Conservation (phyloP, 768 basidiomycete genomes). For the Panaeolus cyanescens region DNA sequence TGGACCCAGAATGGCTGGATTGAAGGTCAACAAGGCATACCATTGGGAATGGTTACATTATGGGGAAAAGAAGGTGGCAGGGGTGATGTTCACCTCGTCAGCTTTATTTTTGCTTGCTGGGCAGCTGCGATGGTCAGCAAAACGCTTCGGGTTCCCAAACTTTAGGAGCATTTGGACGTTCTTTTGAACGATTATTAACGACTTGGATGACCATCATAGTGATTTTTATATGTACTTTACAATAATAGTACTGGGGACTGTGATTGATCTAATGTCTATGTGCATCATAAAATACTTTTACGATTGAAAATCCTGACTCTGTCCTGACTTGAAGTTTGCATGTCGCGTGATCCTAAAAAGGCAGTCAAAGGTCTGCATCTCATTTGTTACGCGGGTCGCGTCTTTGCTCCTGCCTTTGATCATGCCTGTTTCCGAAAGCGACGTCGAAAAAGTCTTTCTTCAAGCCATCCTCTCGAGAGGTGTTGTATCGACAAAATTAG, state of each 20-base stretch:
- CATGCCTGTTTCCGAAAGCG: constrained; percentile 40
- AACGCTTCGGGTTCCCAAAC: constrained; percentile 85
- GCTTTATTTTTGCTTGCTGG: constrained; percentile 81
- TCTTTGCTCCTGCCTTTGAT: constrained; percentile 15
- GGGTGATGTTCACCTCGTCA: constrained; percentile 84
- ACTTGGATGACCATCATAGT: not conserved
- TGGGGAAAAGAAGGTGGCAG: constrained; percentile 74
- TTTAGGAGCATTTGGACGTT: constrained; percentile 33
- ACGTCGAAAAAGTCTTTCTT: constrained; percentile 77
- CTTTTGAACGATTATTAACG: constrained; percentile 4
- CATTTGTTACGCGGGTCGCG: constrained; percentile 17
- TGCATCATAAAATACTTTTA: too few relatives aligned
- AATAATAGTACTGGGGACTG: constrained; percentile 3
- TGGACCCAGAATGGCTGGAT: constrained; percentile 89
- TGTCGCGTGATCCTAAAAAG: not conserved
- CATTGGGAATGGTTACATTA: constrained; percentile 69
- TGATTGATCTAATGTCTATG: too few relatives aligned
- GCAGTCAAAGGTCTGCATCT: not conserved
- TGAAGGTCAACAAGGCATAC: constrained; percentile 73
- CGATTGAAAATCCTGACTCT: not conserved
- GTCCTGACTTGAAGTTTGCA: not conserved
- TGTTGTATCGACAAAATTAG: constrained; percentile 64
- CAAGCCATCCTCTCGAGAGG: constrained; percentile 78
- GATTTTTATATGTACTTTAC: constrained; percentile 3
- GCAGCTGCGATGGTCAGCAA: constrained; percentile 98